Percentiles rank a stretch among this genome's conserved stretches.
phyloP scores from a whole-genome alignment of 495 filamentous ascomycete genomes.

The Penicillium alfredii region DNA sequence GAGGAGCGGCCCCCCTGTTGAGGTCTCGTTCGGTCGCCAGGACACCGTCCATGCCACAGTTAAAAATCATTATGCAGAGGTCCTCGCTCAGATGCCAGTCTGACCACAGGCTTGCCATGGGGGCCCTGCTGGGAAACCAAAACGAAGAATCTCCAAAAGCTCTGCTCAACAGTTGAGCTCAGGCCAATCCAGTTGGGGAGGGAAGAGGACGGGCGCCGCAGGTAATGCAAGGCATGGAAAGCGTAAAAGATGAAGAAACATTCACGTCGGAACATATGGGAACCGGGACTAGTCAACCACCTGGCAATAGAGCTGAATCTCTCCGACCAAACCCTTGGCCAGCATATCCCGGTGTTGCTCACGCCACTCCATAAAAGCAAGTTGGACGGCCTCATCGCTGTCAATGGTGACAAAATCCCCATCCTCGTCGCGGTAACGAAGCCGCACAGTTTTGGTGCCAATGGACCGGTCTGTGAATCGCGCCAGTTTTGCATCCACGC shows the following conservation, averaged over 20 bases:
- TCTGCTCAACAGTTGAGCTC: slow-evolving; percentile 22
- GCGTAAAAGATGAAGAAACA: slow-evolving; percentile 5
- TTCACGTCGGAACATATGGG: slow-evolving; percentile 3
- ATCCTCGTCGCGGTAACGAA: slow-evolving; percentile 89
- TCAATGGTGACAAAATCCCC: slow-evolving; percentile 89
- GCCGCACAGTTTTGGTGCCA: slow-evolving; percentile 64
- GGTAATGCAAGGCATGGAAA: slow-evolving; percentile 13
- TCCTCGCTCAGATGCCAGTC: slow-evolving; percentile 5
- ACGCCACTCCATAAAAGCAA: slow-evolving; percentile 88
- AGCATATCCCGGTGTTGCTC: slow-evolving; percentile 63
- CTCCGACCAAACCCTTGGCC: slow-evolving; percentile 61
- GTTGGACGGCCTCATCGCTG: slow-evolving; percentile 89
- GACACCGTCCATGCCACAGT: slow-evolving; percentile 17
- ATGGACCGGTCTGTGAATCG: slow-evolving; percentile 77
- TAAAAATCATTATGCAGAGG: slow-evolving; percentile 18
- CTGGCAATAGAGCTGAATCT: slow-evolving; percentile 77
- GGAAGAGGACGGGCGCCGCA: slow-evolving; percentile 11
- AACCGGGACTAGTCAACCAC: slow-evolving; percentile 28
- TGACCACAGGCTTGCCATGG: slow-evolving; percentile 4
- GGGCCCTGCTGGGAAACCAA: slow-evolving; percentile 1
- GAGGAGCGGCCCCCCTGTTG: slow-evolving; percentile 1
- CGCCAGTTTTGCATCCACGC: slow-evolving; percentile 92
- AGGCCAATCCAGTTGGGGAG: slow-evolving; percentile 31
- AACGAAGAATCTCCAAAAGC: slow-evolving; percentile 16
- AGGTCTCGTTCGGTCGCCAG: too few species aligned